Evolutionary conservation across 2,329 filamentous ascomycete species (phyloP).

Genomic region (Penicillium sp.): DNA sequence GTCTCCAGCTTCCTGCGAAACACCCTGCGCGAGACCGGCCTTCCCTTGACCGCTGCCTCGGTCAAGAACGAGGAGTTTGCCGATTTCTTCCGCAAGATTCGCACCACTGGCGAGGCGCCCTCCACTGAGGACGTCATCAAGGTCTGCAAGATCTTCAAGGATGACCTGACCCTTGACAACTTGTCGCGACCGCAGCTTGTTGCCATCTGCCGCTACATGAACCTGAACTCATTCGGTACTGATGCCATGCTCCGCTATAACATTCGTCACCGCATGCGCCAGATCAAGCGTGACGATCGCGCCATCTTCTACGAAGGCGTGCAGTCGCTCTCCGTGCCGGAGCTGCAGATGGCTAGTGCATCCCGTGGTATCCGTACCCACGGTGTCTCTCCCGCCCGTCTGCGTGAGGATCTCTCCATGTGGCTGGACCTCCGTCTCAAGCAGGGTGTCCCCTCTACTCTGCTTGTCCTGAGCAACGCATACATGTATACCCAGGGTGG

Average conservation of each 20-base stretch:
- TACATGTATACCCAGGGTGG: constrained; percentile 85
- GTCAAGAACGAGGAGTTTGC: constrained; percentile 92
- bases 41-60: constrained; percentile 81
- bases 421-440: constrained; percentile 94
- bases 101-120: constrained; percentile 87
- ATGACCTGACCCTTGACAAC: constrained; percentile 96
- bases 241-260: constrained; percentile 98
- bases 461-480: constrained; percentile 93
- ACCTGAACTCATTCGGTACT: constrained; percentile 93
- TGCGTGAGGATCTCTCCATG: constrained; percentile 87
- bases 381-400: constrained; percentile 82
- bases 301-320: constrained; percentile 94
- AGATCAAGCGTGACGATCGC: constrained; percentile 97
- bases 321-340: constrained; percentile 87
- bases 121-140: constrained; percentile 93
- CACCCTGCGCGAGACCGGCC: constrained; percentile 89
- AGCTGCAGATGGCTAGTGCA: constrained; percentile 89
- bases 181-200: constrained; percentile 93
- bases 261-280: constrained; percentile 94
- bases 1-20: constrained; percentile 88
- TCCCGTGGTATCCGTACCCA: constrained; percentile 91
- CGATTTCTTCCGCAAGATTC: constrained; percentile 95
- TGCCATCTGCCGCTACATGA: constrained; percentile 98
- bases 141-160: constrained; percentile 98
- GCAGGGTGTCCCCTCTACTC: constrained; percentile 93